These are phyloP conservation scores for Abelmoschus esculentus DNA, from an alignment of 345 rosid genomes.

Conservation along the genomic window DNA sequence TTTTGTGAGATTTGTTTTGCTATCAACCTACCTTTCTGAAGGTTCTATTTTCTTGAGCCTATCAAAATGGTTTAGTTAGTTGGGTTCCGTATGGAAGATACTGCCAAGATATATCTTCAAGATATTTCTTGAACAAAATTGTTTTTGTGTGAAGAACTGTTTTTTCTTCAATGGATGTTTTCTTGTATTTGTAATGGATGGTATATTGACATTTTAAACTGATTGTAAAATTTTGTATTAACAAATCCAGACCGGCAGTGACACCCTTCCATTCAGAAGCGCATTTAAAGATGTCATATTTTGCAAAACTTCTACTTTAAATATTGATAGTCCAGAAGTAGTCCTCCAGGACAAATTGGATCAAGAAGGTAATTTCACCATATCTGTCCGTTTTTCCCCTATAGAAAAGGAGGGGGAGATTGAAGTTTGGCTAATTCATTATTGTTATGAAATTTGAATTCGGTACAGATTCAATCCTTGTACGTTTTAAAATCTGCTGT, in stretches of 20 bases:
- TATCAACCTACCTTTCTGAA: not conserved
- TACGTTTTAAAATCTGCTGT: constrained; percentile 74
- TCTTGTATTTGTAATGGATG: constrained; percentile 5
- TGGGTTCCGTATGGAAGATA: not conserved
- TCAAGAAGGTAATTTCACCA: constrained; percentile 35
- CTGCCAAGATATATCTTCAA: not conserved
- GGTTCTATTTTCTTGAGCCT: not conserved
- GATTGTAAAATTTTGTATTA: constrained; percentile 7
- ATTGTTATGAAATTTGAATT: constrained; percentile 16
- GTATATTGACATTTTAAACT: constrained; percentile 1
- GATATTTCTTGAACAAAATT: not conserved
- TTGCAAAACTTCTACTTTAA: constrained; percentile 27
- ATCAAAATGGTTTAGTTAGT: not conserved
- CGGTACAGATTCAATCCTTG: constrained; percentile 48
- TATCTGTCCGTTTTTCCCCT: not conserved
- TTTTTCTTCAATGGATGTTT: not conserved
- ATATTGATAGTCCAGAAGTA: constrained; percentile 44
- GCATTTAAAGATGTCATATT: constrained; percentile 95
- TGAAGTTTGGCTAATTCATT: constrained; percentile 2
- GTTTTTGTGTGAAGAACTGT: not conserved
- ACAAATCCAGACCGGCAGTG: constrained; percentile 63
- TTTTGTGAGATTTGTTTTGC: not conserved
- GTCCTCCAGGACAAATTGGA: constrained; percentile 40
- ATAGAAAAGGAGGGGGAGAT: not conserved
- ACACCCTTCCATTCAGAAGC: constrained; percentile 76